phyloP scores from a whole-genome alignment of 164 flowering plant species.

The Saururus chinensis region DNA sequence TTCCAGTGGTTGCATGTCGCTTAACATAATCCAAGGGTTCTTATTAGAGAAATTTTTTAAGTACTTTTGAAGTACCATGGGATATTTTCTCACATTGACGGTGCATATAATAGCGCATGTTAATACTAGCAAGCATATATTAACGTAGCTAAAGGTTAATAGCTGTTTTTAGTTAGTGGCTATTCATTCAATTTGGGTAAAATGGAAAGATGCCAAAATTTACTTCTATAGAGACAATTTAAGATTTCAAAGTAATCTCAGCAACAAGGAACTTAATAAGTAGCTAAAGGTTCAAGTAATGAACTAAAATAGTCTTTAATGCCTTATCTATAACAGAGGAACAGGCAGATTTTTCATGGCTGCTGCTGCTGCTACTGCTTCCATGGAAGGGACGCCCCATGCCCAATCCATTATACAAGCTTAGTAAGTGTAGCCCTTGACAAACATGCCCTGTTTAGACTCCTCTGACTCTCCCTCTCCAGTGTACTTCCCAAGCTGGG shows the following conservation, averaged over 20 bases:
- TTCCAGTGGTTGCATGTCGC: no score
- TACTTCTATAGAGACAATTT: no score
- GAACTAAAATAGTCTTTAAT: conserved; percentile 38
- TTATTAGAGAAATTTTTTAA: no score
- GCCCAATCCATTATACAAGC: conserved; percentile 1
- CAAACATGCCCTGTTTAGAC: conserved; percentile 75
- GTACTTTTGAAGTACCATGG: no score
- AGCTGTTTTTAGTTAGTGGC: no score
- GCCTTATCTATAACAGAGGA: conserved; percentile 18
- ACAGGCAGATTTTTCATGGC: conserved; percentile 13
- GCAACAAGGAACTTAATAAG: conserved; percentile 17
- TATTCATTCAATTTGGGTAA: no score
- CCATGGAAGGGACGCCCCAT: conserved; percentile 2
- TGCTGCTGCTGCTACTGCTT: conserved; percentile 8
- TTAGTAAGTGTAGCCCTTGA: conserved; percentile 78
- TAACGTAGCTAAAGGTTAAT: no score
- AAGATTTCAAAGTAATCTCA: neutral
- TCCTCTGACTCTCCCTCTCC: conserved; percentile 86
- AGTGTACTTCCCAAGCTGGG: conserved; percentile 88
- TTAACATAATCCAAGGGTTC: no score
- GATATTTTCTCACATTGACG: no score
- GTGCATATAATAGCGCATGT: no score
- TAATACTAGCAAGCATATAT: no score
- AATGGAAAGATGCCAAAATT: no score
- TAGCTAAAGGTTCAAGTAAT: conserved; percentile 28